Conservation (phyloP, 192 early-diverging fungal species). For the Coemansia sp. region DNA sequence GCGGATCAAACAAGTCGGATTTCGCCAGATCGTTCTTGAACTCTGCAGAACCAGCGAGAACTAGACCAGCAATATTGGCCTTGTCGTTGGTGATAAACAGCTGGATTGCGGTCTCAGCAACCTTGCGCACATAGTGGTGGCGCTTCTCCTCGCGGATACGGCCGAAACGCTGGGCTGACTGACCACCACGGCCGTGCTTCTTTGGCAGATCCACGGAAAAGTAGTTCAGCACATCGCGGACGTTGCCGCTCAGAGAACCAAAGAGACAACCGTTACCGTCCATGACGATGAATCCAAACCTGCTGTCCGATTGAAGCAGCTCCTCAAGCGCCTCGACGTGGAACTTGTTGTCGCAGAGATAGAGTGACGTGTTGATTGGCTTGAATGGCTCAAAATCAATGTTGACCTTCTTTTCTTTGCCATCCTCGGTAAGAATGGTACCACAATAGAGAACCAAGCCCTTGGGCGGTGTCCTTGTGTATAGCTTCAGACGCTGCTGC, state of each 20-base stretch:
- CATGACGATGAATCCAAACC: conserved; percentile 98
- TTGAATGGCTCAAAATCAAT: conserved; percentile 99
- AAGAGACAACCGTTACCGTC: conserved; percentile 98
- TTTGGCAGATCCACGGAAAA: conserved; percentile 97
- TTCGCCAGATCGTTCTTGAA: conserved; percentile 97
- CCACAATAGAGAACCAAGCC: conserved; percentile 95
- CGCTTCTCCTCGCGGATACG: conserved; percentile 99
- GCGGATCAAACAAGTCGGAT: conserved; percentile 95
- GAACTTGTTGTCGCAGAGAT: conserved; percentile 99
- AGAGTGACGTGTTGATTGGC: conserved; percentile 98
- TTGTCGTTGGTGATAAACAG: conserved; percentile 95
- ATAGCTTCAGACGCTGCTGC: conserved; percentile 94
- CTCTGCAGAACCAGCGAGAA: conserved; percentile 98
- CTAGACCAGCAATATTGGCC: conserved; percentile 66
- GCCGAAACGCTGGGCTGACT: conserved; percentile 98
- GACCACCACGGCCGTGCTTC: conserved; percentile 99
- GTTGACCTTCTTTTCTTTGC: conserved; percentile 99
- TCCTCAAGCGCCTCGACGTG: conserved; percentile 92
- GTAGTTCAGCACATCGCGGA: conserved; percentile 91
- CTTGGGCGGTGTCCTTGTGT: conserved; percentile 89
- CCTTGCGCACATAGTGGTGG: conserved; percentile 98
- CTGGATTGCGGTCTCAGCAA: conserved; percentile 95
- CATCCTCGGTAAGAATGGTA: conserved; percentile 96
- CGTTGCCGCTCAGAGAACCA: conserved; percentile 93
- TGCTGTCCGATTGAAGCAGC: conserved; percentile 90